Evolutionary conservation across 441 rosid genomes (phyloP).

Genomic region (Biscutella auriculata): DNA sequence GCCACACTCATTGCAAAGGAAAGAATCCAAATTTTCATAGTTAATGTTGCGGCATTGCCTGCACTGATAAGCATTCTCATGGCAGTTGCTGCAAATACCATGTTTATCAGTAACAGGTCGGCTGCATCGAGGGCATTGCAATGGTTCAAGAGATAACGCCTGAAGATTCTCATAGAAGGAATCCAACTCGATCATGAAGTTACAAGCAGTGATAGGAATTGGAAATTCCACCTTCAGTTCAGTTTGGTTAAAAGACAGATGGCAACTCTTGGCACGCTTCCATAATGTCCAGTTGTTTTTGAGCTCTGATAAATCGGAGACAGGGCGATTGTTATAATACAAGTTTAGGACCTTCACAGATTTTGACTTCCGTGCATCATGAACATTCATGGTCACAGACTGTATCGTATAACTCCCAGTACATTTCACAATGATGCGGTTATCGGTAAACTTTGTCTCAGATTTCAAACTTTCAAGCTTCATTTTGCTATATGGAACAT

Average conservation of each 20-base stretch:
- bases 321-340: constrained; percentile 96
- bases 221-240: constrained; percentile 99
- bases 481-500: constrained; percentile 98
- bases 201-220: constrained; percentile 98
- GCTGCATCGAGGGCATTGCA: constrained; percentile 99
- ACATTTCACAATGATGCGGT: constrained; percentile 97
- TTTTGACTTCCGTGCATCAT: constrained; percentile 97
- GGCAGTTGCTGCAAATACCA: constrained; percentile 98
- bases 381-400: constrained; percentile 97
- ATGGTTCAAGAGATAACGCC: constrained; percentile 96
- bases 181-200: constrained; percentile 99
- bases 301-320: constrained; percentile 94
- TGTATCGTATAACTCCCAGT: constrained; percentile 99
- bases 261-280: constrained; percentile 99
- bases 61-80: constrained; percentile 99
- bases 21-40: constrained; percentile 97
- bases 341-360: constrained; percentile 97
- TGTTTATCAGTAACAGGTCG: constrained; percentile 97
- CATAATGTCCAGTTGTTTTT: constrained; percentile 98
- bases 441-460: constrained; percentile 98
- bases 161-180: constrained; percentile 99
- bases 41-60: constrained; percentile 99
- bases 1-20: constrained; percentile 99
- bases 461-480: constrained; percentile 98
- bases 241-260: constrained; percentile 95